Percentiles rank a stretch among this genome's conserved stretches.
These are phyloP conservation scores for Solanum okadae DNA, from an alignment of 257 asterid species.

Conservation along the genomic window DNA sequence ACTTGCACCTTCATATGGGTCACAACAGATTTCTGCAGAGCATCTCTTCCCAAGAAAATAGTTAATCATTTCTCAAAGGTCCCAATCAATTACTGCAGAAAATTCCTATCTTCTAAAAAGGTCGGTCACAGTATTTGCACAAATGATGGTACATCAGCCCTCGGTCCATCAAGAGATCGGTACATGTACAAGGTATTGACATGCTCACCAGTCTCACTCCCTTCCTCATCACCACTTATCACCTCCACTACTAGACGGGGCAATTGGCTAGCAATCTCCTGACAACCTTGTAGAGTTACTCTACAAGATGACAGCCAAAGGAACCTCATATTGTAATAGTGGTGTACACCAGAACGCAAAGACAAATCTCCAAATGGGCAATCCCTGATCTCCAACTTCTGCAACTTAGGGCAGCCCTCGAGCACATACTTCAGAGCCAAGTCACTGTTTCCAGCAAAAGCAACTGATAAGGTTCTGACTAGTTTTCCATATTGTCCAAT, in stretches of 20 bases:
- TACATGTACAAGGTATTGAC: conserved; percentile 44
- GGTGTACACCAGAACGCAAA: conserved; percentile 36
- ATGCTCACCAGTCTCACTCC: conserved; percentile 1
- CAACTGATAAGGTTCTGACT: conserved; percentile 43
- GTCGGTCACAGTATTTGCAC: conserved; percentile 27
- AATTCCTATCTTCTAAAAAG: background rate
- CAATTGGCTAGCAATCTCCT: conserved; percentile 26
- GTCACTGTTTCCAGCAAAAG: conserved; percentile 45
- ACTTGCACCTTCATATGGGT: conserved; percentile 4
- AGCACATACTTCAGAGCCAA: conserved; percentile 31
- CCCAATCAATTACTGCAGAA: background rate
- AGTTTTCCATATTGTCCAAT: conserved; percentile 40
- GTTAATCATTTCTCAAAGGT: conserved; percentile 1
- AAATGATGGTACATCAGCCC: conserved; percentile 30
- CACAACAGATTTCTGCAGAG: conserved; percentile 1
- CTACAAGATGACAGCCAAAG: conserved; percentile 45
- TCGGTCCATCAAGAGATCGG: conserved; percentile 45
- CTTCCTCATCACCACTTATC: conserved; percentile 7
- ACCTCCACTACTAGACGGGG: conserved; percentile 41
- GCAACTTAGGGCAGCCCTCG: conserved; percentile 46
- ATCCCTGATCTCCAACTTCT: conserved; percentile 49
- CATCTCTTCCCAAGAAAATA: background rate
- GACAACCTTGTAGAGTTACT: conserved; percentile 29
- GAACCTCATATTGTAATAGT: conserved; percentile 45
- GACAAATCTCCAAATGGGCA: conserved; percentile 47